A percentile compares a stretch with the other conserved stretches of the same genome.
Evolutionary conservation across 257 asterid species (phyloP).

Genomic region (Ocimum tenuiflorum): DNA sequence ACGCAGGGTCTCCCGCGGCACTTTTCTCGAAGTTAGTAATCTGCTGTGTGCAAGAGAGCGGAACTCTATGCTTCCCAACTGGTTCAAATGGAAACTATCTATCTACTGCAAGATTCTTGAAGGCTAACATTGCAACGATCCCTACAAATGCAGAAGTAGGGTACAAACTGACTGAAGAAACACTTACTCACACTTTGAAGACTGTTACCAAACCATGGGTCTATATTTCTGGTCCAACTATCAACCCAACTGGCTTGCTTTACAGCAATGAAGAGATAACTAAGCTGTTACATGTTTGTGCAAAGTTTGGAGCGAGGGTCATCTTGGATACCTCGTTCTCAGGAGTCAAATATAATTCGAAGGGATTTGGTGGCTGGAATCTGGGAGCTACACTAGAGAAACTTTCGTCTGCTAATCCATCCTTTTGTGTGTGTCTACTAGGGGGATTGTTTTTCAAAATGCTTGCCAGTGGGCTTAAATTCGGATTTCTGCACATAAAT

Average conservation of each 20-base stretch:
- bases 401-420: constrained; percentile 46
- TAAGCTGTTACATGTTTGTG: constrained; percentile 50
- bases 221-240: constrained; percentile 85
- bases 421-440: constrained; percentile 54
- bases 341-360: constrained; percentile 56
- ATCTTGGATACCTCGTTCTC: constrained; percentile 87
- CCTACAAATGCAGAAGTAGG: constrained; percentile 53
- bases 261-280: constrained; percentile 79
- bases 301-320: constrained; percentile 68
- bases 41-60: constrained; percentile 85
- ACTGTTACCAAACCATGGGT: constrained; percentile 68
- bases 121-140: constrained; percentile 48
- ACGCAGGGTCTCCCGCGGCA: constrained; percentile 61
- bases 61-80: constrained; percentile 82
- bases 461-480: constrained; percentile 82
- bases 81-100: constrained; percentile 85
- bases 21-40: constrained; percentile 77
- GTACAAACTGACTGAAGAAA: constrained; percentile 59
- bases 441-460: constrained; percentile 79
- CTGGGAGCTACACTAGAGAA: constrained; percentile 51
- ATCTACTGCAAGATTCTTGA: constrained; percentile 71
- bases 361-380: constrained; percentile 60
- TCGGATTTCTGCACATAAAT: constrained; percentile 65
- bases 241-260: constrained; percentile 70
- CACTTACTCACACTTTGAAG: constrained; percentile 43